Evolutionary conservation across 2,329 filamentous ascomycete genomes (phyloP).

Genomic region (Trichoderma sp.): DNA sequence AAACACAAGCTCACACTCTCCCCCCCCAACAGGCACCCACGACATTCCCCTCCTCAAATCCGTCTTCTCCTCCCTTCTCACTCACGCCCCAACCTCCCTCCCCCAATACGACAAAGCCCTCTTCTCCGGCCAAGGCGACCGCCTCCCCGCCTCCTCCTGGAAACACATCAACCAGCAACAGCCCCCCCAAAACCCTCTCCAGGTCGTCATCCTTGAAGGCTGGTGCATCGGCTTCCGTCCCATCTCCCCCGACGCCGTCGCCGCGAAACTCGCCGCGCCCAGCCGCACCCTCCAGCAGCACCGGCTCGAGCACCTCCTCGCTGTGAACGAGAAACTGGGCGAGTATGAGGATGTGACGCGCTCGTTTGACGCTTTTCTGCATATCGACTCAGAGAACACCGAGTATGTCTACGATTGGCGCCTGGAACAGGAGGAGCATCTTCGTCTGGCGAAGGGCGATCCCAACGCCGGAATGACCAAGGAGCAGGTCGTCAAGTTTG

Average conservation of each 20-base stretch:
- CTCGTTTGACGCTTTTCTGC: conserved; percentile 53
- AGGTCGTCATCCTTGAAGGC: conserved; percentile 79
- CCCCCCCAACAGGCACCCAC: conserved; percentile 52
- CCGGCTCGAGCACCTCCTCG: conserved; percentile 46
- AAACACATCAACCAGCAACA: conserved; percentile 49
- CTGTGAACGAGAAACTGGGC: conserved; percentile 47
- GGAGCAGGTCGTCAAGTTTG: conserved; percentile 73
- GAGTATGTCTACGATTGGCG: conserved; percentile 83
- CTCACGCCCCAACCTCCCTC: conserved; percentile 51
- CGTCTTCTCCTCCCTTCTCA: conserved; percentile 60
- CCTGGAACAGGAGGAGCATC: conserved; percentile 70
- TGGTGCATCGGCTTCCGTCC: conserved; percentile 86
- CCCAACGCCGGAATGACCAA: conserved; percentile 69
- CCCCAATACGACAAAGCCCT: conserved; percentile 83
- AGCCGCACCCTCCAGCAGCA: conserved; percentile 49
- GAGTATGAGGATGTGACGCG: conserved; percentile 50
- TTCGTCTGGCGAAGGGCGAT: conserved; percentile 61
- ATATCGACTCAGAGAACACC: conserved; percentile 66
- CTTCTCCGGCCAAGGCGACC: conserved; percentile 72
- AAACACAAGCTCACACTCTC: not conserved
- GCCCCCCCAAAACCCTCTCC: conserved; percentile 34
- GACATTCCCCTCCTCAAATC: conserved; percentile 62
- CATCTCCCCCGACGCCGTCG: conserved; percentile 49
- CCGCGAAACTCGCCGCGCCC: conserved; percentile 49
- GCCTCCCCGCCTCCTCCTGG: conserved; percentile 62